Base-by-base conservation (phyloP, 129 eudicot genomes). In the Saposhnikovia divaricata region DNA sequence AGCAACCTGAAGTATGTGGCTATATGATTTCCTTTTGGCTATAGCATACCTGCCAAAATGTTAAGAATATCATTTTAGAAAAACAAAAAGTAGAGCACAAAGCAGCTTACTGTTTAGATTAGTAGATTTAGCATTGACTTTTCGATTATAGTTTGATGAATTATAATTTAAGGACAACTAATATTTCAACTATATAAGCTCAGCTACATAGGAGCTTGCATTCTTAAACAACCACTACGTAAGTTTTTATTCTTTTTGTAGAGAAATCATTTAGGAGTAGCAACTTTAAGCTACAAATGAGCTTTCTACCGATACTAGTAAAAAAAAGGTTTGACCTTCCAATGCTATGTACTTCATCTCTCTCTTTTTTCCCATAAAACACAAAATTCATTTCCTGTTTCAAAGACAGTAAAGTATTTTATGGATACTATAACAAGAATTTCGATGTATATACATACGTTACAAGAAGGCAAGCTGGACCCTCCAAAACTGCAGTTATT, bases 391-490 rank as follows among this genome's bases (percentile, higher is more conserved):
- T 21, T n/a, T 59, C 68, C 68, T 7, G 9, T n/a, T 59, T 3
- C 14, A 25, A n/a, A 23, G 69, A 9, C 69, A 39, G 50, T 72
- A 19, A 8, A 23, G 28, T 75, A 14, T 13, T 46, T 43, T 10
- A 47, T 5, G 4, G 5, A 45, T 28, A 31, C 63, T 51, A 46
- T 25, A 5, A 75, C 4, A 46, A 31, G 16, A 14, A 12, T 75
- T 75, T 6, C 0, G 15, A 46, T 44, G 25, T 45, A 5, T 74
- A 75, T 19, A 89, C 98, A 23, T 94, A 92, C 97, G 90, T 89
- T 46, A 92, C 91, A 45, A 94, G 83, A 82, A 94, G 84, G 86
- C 89, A 92, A 74, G 93, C 96, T 4, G 98, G 98, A 50, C 98
- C 98, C 85, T 86, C 96, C 6, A 91, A 61, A 74, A 91, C 97